These are phyloP conservation scores for Blastobotrys raffinosifermentans DNA, from an alignment of 1,139 yeast species.

Conservation along the genomic window DNA sequence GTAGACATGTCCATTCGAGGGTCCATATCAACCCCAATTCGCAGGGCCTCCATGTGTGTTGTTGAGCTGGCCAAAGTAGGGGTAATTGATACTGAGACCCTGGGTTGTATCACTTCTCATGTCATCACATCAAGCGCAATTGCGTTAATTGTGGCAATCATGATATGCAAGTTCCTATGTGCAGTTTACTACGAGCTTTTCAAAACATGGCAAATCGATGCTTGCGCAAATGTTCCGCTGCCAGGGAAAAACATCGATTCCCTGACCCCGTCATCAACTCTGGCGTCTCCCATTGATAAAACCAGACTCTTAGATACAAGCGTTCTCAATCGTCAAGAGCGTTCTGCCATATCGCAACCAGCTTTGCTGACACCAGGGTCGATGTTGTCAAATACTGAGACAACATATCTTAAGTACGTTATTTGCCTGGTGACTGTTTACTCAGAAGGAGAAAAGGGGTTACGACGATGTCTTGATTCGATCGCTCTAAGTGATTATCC, in stretches of 20 bases:
- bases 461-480: constrained; percentile 30
- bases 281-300: neutral
- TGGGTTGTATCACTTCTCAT: constrained; percentile 78
- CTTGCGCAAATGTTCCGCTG: neutral
- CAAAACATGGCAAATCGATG: constrained; percentile 24
- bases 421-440: constrained; percentile 33
- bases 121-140: constrained; percentile 64
- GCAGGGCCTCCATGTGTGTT: constrained; percentile 63
- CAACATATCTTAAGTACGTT: constrained; percentile 42
- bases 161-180: constrained; percentile 61
- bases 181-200: constrained; percentile 83
- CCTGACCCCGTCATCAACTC: neutral
- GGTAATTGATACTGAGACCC: constrained; percentile 68
- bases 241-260: neutral
- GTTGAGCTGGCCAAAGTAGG: constrained; percentile 80
- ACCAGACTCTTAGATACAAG: neutral
- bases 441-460: constrained; percentile 29
- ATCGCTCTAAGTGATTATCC: constrained; percentile 29
- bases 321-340: no score
- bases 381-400: no score
- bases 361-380: no score
- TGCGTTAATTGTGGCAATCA: constrained; percentile 69
- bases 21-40: constrained; percentile 54
- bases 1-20: constrained; percentile 4
- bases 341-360: no score